phyloP scores from a whole-genome alignment of 2,329 filamentous ascomycete genomes.

The Diaporthe amygdali region DNA sequence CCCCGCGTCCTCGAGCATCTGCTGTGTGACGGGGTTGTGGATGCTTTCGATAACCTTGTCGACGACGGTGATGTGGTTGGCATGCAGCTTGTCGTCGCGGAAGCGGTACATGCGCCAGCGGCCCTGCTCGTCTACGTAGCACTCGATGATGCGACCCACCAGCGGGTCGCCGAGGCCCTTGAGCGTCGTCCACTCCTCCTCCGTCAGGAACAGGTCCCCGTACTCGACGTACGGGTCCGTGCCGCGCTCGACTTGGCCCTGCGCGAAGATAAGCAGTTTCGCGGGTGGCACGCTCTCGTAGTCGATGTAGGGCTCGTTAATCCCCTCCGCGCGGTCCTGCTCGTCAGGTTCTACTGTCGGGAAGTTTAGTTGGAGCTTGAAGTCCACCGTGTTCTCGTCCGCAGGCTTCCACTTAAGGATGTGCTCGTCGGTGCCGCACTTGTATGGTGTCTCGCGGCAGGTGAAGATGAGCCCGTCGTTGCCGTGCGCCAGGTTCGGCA shows the following conservation, averaged over 20 bases:
- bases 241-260: slow-evolving; percentile 50
- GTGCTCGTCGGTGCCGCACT: slow-evolving; percentile 87
- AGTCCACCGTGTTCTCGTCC: slow-evolving; percentile 94
- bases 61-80: slow-evolving; percentile 86
- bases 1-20: slow-evolving; percentile 76
- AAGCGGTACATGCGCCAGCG: slow-evolving; percentile 90
- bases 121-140: slow-evolving; percentile 75
- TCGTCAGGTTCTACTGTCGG: slow-evolving; percentile 72
- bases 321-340: slow-evolving; percentile 69
- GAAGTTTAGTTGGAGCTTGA: slow-evolving; percentile 80
- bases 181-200: slow-evolving; percentile 82
- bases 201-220: slow-evolving; percentile 70
- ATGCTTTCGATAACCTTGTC: slow-evolving; percentile 90
- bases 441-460: slow-evolving; percentile 86
- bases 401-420: slow-evolving; percentile 99
- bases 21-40: slow-evolving; percentile 79
- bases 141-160: slow-evolving; percentile 90
- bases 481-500: slow-evolving; percentile 85
- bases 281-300: slow-evolving; percentile 81
- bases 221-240: slow-evolving; percentile 67
- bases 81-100: slow-evolving; percentile 89
- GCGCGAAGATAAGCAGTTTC: slow-evolving; percentile 73
- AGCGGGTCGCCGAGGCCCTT: slow-evolving; percentile 77
- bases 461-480: slow-evolving; percentile 98
- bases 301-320: slow-evolving; percentile 69